phyloP scores from a whole-genome alignment of 352 stramenopile genomes.

The Peronospora tabacina region DNA sequence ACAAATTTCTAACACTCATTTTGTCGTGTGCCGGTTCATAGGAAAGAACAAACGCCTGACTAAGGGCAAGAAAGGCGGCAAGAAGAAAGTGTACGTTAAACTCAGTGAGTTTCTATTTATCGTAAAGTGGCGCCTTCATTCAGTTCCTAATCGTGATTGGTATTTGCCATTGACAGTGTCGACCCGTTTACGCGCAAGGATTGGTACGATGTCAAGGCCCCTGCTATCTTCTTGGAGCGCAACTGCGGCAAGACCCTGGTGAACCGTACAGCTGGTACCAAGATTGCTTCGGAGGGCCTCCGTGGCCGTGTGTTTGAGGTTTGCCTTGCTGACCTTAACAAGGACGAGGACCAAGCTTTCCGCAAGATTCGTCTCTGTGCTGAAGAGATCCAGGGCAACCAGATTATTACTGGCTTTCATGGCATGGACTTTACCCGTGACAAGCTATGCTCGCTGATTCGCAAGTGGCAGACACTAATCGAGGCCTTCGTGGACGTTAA shows the following conservation, averaged over 20 bases:
- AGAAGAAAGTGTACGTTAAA: slow-evolving; percentile 87
- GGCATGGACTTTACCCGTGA: slow-evolving; percentile 94
- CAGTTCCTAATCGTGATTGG: slow-evolving; percentile 7
- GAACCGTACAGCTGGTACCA: slow-evolving; percentile 92
- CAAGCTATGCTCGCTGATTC: slow-evolving; percentile 99
- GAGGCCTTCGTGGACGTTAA: slow-evolving; percentile 98
- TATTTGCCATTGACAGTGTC: slow-evolving; percentile 40
- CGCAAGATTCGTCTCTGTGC: slow-evolving; percentile 98
- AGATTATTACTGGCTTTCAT: slow-evolving; percentile 86
- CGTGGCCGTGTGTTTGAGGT: slow-evolving; percentile 99
- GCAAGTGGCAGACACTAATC: slow-evolving; percentile 99
- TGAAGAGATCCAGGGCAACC: slow-evolving; percentile 94
- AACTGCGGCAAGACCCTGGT: slow-evolving; percentile 98
- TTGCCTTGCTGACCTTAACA: slow-evolving; percentile 97
- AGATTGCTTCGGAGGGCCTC: slow-evolving; percentile 98
- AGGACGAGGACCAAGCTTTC: slow-evolving; percentile 96
- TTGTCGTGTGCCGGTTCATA: slow-evolving; percentile 23
- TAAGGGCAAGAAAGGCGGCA: slow-evolving; percentile 89
- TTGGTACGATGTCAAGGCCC: slow-evolving; percentile 96
- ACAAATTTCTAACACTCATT: slow-evolving; percentile 18
- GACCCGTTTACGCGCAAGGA: slow-evolving; percentile 99
- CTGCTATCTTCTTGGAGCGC: slow-evolving; percentile 96
- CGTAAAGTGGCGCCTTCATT: neutral
- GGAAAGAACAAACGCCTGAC: slow-evolving; percentile 90
- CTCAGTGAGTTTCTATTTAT: neutral